Percentiles rank a stretch among this genome's conserved stretches.
Conservation (phyloP, 2,329 filamentous ascomycete species). For the Diaporthe australafricana region DNA sequence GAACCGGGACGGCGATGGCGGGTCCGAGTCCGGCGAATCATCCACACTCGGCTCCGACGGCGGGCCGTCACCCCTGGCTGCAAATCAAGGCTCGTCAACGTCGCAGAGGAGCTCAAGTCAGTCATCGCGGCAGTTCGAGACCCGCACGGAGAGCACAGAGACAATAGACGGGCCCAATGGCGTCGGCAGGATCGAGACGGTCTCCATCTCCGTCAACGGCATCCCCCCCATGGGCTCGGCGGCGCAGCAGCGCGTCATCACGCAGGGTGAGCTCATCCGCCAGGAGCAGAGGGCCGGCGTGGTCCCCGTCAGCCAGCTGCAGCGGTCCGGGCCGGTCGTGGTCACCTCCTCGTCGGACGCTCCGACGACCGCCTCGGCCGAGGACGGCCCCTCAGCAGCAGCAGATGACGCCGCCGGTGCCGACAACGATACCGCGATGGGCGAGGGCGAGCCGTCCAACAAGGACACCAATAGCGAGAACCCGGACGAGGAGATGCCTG, state of each 20-base stretch:
- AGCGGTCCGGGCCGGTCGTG: slow-evolving; percentile 51
- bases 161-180: slow-evolving; percentile 86
- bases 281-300: slow-evolving; percentile 88
- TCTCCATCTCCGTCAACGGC: slow-evolving; percentile 80
- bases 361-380: neutral
- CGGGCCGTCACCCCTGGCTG: slow-evolving; percentile 30
- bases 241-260: slow-evolving; percentile 66
- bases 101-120: slow-evolving; percentile 29
- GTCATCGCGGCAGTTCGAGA: slow-evolving; percentile 60
- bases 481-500: slow-evolving; percentile 55
- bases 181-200: slow-evolving; percentile 82
- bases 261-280: slow-evolving; percentile 86
- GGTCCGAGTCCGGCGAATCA: slow-evolving; percentile 33
- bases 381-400: slow-evolving; percentile 37
- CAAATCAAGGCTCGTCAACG: neutral
- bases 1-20: slow-evolving; percentile 40
- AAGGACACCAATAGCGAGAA: slow-evolving; percentile 42
- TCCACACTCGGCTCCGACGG: slow-evolving; percentile 34
- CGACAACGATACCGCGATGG: slow-evolving; percentile 38
- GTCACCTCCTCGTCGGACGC: slow-evolving; percentile 39
- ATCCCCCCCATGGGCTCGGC: slow-evolving; percentile 64
- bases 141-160: slow-evolving; percentile 79
- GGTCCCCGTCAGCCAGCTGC: slow-evolving; percentile 74
- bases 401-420: neutral
- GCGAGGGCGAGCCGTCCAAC: slow-evolving; percentile 42